These are phyloP conservation scores for Arthrobotrys conoides DNA, from an alignment of 2,329 filamentous ascomycete species.

Conservation along the genomic window DNA sequence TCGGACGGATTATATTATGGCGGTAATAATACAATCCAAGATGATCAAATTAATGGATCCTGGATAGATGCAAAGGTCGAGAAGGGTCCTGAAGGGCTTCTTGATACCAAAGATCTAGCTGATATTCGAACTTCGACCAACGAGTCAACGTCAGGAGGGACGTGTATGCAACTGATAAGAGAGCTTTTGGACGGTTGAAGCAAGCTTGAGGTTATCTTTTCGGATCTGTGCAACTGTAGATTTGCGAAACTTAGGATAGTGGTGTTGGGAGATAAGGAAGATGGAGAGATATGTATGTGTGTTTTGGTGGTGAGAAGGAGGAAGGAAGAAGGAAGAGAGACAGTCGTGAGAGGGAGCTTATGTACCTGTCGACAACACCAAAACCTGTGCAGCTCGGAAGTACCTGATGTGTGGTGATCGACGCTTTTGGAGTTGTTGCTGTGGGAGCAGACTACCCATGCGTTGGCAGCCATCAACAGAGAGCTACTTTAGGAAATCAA, in stretches of 20 bases:
- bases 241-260: conserved; percentile 25
- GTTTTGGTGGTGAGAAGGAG: conserved; percentile 28
- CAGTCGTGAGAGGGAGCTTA: conserved; percentile 40
- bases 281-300: conserved; percentile 18
- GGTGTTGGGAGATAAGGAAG: conserved; percentile 17
- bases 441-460: conserved; percentile 5
- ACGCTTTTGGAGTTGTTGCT: conserved; percentile 43
- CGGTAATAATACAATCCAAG: conserved; percentile 61
- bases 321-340: conserved; percentile 20
- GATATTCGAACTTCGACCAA: conserved; percentile 15
- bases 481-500: conserved; percentile 39
- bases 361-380: conserved; percentile 53
- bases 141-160: conserved; percentile 27
- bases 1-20: conserved; percentile 61
- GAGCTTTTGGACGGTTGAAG: conserved; percentile 4
- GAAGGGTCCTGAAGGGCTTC: conserved; percentile 23
- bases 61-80: conserved; percentile 46
- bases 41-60: conserved; percentile 61
- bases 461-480: conserved; percentile 26
- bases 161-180: background rate
- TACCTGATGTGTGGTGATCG: conserved; percentile 43
- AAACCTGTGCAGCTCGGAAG: conserved; percentile 33
- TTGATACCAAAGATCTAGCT: conserved; percentile 26
- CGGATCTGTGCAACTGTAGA: conserved; percentile 18
- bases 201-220: conserved; percentile 2